Conservation (phyloP, 108 stramenopile genomes). For the Skeletonema tropicum region DNA sequence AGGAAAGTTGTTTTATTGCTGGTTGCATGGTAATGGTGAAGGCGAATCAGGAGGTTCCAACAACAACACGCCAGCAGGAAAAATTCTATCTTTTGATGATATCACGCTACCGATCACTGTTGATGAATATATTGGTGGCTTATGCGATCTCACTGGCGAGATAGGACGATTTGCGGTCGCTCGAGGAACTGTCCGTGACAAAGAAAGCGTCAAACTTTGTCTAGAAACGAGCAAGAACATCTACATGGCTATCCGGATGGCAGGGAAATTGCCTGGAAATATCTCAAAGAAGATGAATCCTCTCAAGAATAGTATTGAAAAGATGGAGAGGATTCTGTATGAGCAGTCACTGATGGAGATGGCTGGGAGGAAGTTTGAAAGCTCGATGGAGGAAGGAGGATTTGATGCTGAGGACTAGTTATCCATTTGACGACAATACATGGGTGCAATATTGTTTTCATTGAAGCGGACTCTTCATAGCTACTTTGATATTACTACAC, state of each 20-base stretch:
- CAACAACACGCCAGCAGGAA: slow-evolving; percentile 45
- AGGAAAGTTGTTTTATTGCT: slow-evolving; percentile 88
- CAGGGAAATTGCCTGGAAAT: slow-evolving; percentile 55
- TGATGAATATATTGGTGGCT: slow-evolving; percentile 92
- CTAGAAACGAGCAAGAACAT: slow-evolving; percentile 69
- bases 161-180: slow-evolving; percentile 93
- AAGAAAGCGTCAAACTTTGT: slow-evolving; percentile 62
- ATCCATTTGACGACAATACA: neutral
- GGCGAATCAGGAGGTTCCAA: slow-evolving; percentile 8
- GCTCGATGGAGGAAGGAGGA: slow-evolving; percentile 20
- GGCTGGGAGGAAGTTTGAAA: slow-evolving; percentile 50
- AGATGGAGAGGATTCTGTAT: slow-evolving; percentile 85
- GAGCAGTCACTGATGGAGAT: slow-evolving; percentile 82
- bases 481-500: too few relatives aligned
- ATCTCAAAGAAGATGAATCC: slow-evolving; percentile 73
- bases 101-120: slow-evolving; percentile 59
- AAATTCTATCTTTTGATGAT: slow-evolving; percentile 49
- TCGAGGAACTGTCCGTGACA: slow-evolving; percentile 85
- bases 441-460: too few relatives aligned
- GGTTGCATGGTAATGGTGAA: slow-evolving; percentile 61
- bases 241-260: slow-evolving; percentile 48
- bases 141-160: slow-evolving; percentile 97
- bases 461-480: too few relatives aligned
- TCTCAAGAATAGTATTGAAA: slow-evolving; percentile 63
- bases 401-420: neutral